These are phyloP conservation scores for Sphagnum magellanicum DNA, from an alignment of 228 moss, liverwort and hornwort species.

Conservation along the genomic window DNA sequence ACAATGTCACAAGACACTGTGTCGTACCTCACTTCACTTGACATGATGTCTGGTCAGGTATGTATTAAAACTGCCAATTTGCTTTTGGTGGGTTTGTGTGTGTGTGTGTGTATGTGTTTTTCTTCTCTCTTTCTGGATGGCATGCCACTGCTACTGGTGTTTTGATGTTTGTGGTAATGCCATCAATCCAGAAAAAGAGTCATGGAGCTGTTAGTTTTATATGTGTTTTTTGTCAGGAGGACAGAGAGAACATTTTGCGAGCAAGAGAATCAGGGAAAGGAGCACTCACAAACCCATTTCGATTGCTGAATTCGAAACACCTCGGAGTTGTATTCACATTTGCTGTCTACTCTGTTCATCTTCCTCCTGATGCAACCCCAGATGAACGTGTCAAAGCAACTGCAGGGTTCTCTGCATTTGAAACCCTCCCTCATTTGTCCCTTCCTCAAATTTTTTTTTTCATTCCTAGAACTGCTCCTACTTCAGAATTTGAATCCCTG, in stretches of 20 bases:
- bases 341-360: slow-evolving; percentile 49
- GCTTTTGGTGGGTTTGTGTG: no score
- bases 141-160: no score
- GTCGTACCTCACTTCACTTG: slow-evolving; percentile 53
- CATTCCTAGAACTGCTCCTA: no score
- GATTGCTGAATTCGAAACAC: slow-evolving; percentile 61
- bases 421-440: background rate
- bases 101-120: no score
- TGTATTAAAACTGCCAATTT: background rate
- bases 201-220: no score
- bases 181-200: no score
- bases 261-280: slow-evolving; percentile 64
- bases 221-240: slow-evolving; percentile 25
- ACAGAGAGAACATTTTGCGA: slow-evolving; percentile 58
- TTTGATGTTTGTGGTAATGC: no score
- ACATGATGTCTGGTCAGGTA: slow-evolving; percentile 69
- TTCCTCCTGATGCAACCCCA: slow-evolving; percentile 44
- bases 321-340: slow-evolving; percentile 65
- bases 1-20: slow-evolving; percentile 60
- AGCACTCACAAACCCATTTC: slow-evolving; percentile 57
- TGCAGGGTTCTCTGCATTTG: slow-evolving; percentile 29
- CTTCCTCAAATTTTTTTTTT: no score
- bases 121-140: no score
- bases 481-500: no score
- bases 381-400: slow-evolving; percentile 56